Percentiles rank a stretch among this genome's conserved stretches.
phyloP scores from a whole-genome alignment of 805 yeast species.

The Metschnikowia dekortorum region DNA sequence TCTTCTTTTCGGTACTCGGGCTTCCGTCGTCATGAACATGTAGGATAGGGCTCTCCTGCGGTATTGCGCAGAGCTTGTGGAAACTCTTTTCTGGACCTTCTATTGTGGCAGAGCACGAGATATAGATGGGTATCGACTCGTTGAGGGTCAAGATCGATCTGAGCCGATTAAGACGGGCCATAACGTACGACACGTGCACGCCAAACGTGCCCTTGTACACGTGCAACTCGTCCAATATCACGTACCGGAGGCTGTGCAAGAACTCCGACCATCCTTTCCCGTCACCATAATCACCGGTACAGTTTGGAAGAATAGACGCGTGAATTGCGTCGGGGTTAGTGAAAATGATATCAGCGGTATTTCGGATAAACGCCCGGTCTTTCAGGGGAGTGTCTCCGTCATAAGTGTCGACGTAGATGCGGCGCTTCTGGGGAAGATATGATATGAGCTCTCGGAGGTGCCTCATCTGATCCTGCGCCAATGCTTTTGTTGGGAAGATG shows the following conservation, averaged over 20 bases:
- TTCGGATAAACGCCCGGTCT: constrained; percentile 50
- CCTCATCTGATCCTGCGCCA: constrained; percentile 94
- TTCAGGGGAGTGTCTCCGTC: constrained; percentile 87
- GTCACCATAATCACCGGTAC: constrained; percentile 23
- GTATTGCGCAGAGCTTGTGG: constrained; percentile 67
- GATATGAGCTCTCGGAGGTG: constrained; percentile 59
- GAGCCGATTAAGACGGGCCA: constrained; percentile 73
- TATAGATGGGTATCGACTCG: constrained; percentile 45
- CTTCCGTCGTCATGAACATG: constrained; percentile 82
- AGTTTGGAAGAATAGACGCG: constrained; percentile 71
- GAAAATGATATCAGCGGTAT: constrained; percentile 72
- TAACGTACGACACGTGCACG: constrained; percentile 79
- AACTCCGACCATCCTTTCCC: constrained; percentile 60
- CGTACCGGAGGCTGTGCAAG: constrained; percentile 57
- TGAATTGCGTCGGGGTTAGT: constrained; percentile 96
- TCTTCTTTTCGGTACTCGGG: constrained; percentile 71
- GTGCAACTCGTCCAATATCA: constrained; percentile 84
- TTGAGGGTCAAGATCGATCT: constrained; percentile 12
- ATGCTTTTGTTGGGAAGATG: constrained; percentile 93
- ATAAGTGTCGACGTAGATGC: constrained; percentile 65
- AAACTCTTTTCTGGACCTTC: constrained; percentile 70
- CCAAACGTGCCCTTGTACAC: constrained; percentile 90
- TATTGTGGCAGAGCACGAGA: constrained; percentile 94
- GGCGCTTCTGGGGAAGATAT: constrained; percentile 40
- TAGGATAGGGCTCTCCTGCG: constrained; percentile 37